Percentiles rank a stretch among this genome's conserved stretches.
phyloP scores from a whole-genome alignment of 139 green algal genomes.

The Haematococcus lacustris region DNA sequence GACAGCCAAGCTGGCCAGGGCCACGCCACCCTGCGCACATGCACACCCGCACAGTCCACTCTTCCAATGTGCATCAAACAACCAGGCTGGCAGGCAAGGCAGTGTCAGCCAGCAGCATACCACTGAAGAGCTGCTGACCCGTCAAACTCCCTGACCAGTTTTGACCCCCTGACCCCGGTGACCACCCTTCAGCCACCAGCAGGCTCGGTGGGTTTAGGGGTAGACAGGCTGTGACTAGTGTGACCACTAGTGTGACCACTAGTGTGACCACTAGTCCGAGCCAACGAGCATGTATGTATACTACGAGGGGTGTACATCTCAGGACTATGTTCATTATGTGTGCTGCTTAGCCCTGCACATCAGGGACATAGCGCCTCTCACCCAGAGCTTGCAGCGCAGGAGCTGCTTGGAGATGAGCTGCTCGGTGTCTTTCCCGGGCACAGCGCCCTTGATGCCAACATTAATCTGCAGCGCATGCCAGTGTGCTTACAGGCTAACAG shows the following conservation, averaged over 20 bases:
- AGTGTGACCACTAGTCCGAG: too few relatives aligned
- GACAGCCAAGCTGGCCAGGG: slow-evolving; percentile 36
- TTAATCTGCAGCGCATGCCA: slow-evolving; percentile 49
- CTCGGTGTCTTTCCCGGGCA: slow-evolving; percentile 42
- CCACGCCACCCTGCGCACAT: slow-evolving; percentile 26
- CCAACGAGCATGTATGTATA: too few relatives aligned
- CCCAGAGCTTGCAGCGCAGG: slow-evolving; percentile 53
- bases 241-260: too few relatives aligned
- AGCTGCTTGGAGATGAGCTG: slow-evolving; percentile 25
- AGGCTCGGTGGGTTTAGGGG: too few relatives aligned
- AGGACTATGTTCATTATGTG: too few relatives aligned
- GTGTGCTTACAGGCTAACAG: too few relatives aligned
- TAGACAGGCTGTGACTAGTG: too few relatives aligned
- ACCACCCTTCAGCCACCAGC: neutral
- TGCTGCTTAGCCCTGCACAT: too few relatives aligned
- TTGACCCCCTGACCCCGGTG: neutral
- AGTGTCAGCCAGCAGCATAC: neutral
- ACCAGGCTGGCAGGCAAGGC: neutral
- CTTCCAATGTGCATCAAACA: neutral
- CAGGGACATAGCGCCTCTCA: neutral
- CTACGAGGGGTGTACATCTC: too few relatives aligned
- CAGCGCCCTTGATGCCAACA: slow-evolving; percentile 47
- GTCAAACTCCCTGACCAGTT: neutral
- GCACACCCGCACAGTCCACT: neutral
- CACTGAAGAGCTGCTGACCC: neutral